These are phyloP conservation scores for Strigomonas oncopelti DNA, from an alignment of 208 protist species.

Conservation along the genomic window DNA sequence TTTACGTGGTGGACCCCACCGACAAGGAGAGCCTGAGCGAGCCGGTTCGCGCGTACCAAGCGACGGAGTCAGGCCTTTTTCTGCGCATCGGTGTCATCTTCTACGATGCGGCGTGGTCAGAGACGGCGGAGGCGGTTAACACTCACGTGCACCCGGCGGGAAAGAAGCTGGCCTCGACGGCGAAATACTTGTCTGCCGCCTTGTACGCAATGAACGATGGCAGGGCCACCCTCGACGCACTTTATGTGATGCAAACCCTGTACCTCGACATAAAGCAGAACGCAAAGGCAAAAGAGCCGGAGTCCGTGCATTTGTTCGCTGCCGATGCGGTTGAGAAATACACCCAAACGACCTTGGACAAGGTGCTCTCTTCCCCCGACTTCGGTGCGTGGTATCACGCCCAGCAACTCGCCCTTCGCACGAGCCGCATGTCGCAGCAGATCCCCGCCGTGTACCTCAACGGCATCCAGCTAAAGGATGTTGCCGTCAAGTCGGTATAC, in stretches of 20 bases:
- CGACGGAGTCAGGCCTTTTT: conserved; percentile 22
- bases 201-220: not conserved
- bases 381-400: conserved; percentile 33
- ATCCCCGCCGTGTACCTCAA: conserved; percentile 45
- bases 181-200: not conserved
- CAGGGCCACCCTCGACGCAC: not conserved
- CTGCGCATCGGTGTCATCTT: conserved; percentile 59
- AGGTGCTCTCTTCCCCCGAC: conserved; percentile 17
- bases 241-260: not conserved
- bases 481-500: not conserved
- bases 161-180: not conserved
- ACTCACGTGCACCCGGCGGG: not conserved
- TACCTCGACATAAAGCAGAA: not conserved
- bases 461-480: conserved; percentile 22
- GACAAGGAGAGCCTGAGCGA: conserved; percentile 8
- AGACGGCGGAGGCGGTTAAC: not conserved
- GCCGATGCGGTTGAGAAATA: not conserved
- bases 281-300: not conserved
- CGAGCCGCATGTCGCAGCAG: conserved; percentile 10
- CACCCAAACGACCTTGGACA: conserved; percentile 11
- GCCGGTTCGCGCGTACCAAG: conserved; percentile 15
- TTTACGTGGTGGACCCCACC: conserved; percentile 63
- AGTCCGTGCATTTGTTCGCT: not conserved
- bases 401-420: conserved; percentile 30
- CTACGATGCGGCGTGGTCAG: conserved; percentile 22